Percentiles rank a stretch among this genome's conserved stretches.
Conservation (phyloP, 1,284 basidiomycete species). For the Ustilago loliicola region DNA sequence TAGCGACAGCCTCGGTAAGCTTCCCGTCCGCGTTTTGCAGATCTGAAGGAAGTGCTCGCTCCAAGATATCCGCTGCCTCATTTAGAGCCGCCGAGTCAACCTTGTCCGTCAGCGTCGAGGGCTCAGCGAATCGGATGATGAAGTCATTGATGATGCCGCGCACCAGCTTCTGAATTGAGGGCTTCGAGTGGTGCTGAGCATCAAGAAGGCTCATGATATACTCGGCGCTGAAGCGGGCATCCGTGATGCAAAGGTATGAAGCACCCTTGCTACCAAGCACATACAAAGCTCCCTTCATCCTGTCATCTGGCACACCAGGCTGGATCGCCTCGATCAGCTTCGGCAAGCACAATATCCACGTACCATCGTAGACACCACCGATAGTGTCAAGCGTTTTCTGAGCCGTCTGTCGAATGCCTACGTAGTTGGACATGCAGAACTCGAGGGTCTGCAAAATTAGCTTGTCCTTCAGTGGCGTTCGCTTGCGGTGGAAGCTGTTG, state of each 20-base stretch:
- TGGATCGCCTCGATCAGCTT: slow-evolving; percentile 78
- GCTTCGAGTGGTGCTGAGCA: slow-evolving; percentile 91
- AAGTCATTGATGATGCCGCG: slow-evolving; percentile 79
- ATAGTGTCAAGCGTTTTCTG: slow-evolving; percentile 80
- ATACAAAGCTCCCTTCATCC: slow-evolving; percentile 95
- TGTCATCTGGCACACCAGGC: slow-evolving; percentile 79
- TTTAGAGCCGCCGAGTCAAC: slow-evolving; percentile 46
- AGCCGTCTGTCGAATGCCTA: slow-evolving; percentile 75
- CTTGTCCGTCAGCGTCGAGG: slow-evolving; percentile 56
- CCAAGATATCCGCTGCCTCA: slow-evolving; percentile 35
- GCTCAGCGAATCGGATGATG: slow-evolving; percentile 69
- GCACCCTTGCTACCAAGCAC: slow-evolving; percentile 82
- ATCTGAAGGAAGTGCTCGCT: slow-evolving; percentile 23
- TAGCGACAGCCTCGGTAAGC: slow-evolving; percentile 66
- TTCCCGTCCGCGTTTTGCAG: slow-evolving; percentile 43
- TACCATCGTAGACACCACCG: slow-evolving; percentile 84
- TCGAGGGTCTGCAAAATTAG: slow-evolving; percentile 84
- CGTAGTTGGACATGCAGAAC: slow-evolving; percentile 76
- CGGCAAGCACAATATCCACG: slow-evolving; percentile 81
- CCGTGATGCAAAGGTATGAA: slow-evolving; percentile 73
- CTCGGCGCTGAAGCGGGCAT: slow-evolving; percentile 78
- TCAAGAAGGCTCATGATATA: slow-evolving; percentile 82
- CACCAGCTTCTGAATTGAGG: slow-evolving; percentile 90
- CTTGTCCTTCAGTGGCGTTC: slow-evolving; percentile 83
- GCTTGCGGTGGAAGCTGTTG: slow-evolving; percentile 83